Evolutionary conservation across 192 early-diverging fungal genomes (phyloP), one percentile per base, ranked within the genome.

Genomic region (Coemansia umbellata): DNA sequence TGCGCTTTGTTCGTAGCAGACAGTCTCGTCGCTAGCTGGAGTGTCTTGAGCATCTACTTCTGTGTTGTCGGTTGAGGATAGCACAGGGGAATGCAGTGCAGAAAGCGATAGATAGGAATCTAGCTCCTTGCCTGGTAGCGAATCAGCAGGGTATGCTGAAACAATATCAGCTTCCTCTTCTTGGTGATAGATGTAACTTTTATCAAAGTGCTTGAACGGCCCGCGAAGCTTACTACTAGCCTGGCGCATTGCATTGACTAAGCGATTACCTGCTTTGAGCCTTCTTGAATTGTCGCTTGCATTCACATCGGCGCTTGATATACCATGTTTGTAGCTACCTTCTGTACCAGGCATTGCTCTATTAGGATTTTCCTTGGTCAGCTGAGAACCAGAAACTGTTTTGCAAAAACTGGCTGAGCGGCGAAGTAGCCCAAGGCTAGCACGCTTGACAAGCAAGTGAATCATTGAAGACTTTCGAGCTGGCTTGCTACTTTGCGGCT

Each of bases 381-480:
- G 13, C 5, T 43, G n/a, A 0, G 63, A n/a, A 13, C 65, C 60
- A 8, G 66, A 58, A 32, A 65, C 37, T 7, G 52, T 41, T 31
- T 64, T 69, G 66, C 48, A 76, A 30, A 76, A 61, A 50, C 73
- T 76, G 55, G 67, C 50, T 4, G 73, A 76, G 39, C 61, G 66
- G 17, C 73, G 66, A 6, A 76, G 48, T 27, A 76, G 53, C 11
- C 66, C 58, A 19, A 54, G 56, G 10, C 73, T 61, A 0, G 73
- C 73, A 28, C 67, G 66, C 56, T 61, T 76, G 15, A 69, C 66
- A 53, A 76, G 42, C 24, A 60, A 37, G n/a, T 69, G 60, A 32
- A 75, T 50, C 13, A 42, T 31, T 11, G 71, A 74, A 4, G 50
- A 55, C 55, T 74, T 74, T 51, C 52, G 71, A 42, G 22, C 41